phyloP scores from a whole-genome alignment of 164 flowering plant genomes.

The Houttuynia cordata region DNA sequence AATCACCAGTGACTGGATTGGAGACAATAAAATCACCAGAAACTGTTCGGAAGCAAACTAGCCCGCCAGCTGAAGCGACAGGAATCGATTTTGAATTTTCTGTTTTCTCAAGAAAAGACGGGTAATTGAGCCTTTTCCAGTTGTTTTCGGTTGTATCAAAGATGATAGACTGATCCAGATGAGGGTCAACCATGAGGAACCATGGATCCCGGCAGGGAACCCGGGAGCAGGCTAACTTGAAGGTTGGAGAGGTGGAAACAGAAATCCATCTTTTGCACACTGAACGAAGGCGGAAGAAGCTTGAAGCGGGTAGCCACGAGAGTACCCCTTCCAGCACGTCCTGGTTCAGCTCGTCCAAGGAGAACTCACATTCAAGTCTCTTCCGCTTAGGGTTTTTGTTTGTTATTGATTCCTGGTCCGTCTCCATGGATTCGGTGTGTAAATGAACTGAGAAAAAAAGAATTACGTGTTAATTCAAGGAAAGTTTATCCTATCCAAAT shows the following conservation, averaged over 20 bases:
- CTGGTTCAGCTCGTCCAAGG: conserved; percentile 47
- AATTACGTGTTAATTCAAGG: conserved; percentile 1
- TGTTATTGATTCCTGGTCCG: conserved; percentile 1
- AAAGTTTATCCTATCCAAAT: background rate
- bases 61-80: conserved; percentile 53
- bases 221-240: conserved; percentile 43
- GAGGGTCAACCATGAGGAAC: conserved; percentile 56
- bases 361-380: conserved; percentile 15
- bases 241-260: conserved; percentile 35
- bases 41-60: conserved; percentile 36
- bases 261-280: conserved; percentile 84
- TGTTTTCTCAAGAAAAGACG: conserved; percentile 12
- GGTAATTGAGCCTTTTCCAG: conserved; percentile 45
- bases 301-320: conserved; percentile 61
- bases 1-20: conserved; percentile 46
- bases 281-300: conserved; percentile 50
- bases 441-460: conserved; percentile 1
- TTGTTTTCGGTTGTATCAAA: conserved; percentile 44
- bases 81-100: conserved; percentile 27
- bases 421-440: conserved; percentile 16
- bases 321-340: conserved; percentile 61
- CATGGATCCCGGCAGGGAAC: conserved; percentile 54
- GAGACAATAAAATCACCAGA: conserved; percentile 27
- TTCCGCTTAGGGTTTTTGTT: conserved; percentile 22
- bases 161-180: conserved; percentile 25